Base-by-base conservation (phyloP, 1,139 yeast genomes). In the Candida glucosophila region DNA sequence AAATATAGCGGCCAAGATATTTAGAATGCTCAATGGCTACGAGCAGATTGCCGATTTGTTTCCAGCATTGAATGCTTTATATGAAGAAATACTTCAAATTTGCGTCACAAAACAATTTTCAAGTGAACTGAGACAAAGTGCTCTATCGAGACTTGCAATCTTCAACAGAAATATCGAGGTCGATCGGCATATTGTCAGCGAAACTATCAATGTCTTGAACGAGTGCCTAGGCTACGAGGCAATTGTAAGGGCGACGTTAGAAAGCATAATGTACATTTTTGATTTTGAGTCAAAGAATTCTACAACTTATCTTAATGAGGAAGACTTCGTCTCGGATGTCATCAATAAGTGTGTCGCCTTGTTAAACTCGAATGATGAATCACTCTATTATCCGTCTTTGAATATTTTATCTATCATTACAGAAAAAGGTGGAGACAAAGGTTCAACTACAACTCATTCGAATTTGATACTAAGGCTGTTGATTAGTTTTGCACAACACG, bases 41-140 rank as follows among this genome's bases (percentile, higher is more conserved):
- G 20, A 30, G 37, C 17, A 36, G 34, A 40, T 49, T 10, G 31
- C 39, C 4, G 32, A 27, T 5, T 46, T 54, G 20, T 46, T 41
- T 3, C 28, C 24, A 1, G 27, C 39, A 4, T 41, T 50, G 12
- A 23, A 28, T 4, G 11, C 13, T 3, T 29, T 44, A 20, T 28
- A 37, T 16, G 28, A 38, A 2, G 41, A 50, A 5, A 42, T 62
- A 13, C 31, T 53, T 3, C 49, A 47, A n/a, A 67, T 62, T 28
- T 54, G 62, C 5, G 37, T 50, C 2, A 56, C 59, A 22, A 59
- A 64, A 23, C 51, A 55, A 9, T 58, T 60, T 30, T 70, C 77
- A 5, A 51, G 67, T 31, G 78, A 72, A 25, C 59, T 73, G 11
- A 53, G 77, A 25, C 68, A 66, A 33, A 54, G 53, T 24, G 60